Percentiles rank a stretch among this genome's conserved stretches.
Conservation (phyloP, 768 basidiomycete species). For the Pleurotus giganteus region DNA sequence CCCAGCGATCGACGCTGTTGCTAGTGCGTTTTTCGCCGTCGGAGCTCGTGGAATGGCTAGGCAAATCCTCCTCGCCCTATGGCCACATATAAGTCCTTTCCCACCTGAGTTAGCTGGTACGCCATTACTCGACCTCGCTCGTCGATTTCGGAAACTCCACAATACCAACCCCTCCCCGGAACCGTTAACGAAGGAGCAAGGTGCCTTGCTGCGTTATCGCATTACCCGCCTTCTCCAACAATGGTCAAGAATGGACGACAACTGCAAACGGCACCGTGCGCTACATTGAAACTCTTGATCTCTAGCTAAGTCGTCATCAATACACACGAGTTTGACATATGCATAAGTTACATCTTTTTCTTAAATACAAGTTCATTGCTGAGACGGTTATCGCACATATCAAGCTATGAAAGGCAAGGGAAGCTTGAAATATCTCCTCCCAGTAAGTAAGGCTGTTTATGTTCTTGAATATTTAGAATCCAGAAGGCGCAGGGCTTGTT, state of each 20-base stretch:
- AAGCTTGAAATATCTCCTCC: constrained; percentile 11
- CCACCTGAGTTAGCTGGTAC: constrained; percentile 45
- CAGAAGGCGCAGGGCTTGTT: constrained; percentile 70
- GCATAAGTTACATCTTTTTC: neutral
- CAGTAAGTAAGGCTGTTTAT: constrained; percentile 5
- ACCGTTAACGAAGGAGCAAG: constrained; percentile 28
- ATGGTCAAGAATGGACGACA: neutral
- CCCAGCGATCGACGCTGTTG: constrained; percentile 67
- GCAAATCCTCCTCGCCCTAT: constrained; percentile 54
- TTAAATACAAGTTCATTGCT: neutral
- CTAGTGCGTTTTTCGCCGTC: constrained; percentile 61
- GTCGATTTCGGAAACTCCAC: constrained; percentile 45
- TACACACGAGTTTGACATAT: too few relatives aligned
- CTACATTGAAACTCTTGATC: neutral
- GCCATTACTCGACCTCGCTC: constrained; percentile 43
- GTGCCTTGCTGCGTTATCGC: constrained; percentile 28
- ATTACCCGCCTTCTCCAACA: neutral
- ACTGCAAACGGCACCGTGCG: neutral
- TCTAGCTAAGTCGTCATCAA: neutral
- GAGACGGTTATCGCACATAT: neutral
- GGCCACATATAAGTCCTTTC: constrained; percentile 64
- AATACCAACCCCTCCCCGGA: constrained; percentile 17
- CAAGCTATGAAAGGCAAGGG: constrained; percentile 4
- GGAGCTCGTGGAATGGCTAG: constrained; percentile 52
- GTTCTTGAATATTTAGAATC: constrained; percentile 56